These are phyloP conservation scores for Dioszegia crocea DNA, from an alignment of 768 basidiomycete genomes.

Conservation along the genomic window DNA sequence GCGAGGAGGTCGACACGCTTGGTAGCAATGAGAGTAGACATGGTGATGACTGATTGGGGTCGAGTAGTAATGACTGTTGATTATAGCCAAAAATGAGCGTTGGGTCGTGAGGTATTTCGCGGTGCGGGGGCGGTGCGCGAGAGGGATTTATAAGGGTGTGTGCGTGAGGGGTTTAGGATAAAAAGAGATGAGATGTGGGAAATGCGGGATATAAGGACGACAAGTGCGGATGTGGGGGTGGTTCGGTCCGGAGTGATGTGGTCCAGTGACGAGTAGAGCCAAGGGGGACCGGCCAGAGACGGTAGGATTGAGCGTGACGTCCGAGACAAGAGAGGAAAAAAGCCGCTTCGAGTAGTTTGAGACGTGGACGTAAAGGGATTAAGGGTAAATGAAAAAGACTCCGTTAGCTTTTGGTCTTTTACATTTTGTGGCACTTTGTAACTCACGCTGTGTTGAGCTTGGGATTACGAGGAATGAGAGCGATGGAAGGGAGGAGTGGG, in stretches of 20 bases:
- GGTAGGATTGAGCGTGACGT: no score
- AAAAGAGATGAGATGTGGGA: not conserved
- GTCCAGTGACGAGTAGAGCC: not conserved
- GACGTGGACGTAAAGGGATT: not conserved
- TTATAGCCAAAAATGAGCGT: not conserved
- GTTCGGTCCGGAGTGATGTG: no score
- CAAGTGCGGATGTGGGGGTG: not conserved
- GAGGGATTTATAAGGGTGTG: not conserved
- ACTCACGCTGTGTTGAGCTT: not conserved
- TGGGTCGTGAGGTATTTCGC: not conserved
- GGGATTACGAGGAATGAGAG: not conserved
- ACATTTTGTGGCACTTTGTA: not conserved
- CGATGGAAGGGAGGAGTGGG: not conserved
- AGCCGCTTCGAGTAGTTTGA: not conserved
- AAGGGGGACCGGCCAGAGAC: not conserved
- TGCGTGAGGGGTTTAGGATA: not conserved
- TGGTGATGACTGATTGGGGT: slow-evolving; percentile 7
- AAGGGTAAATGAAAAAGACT: not conserved
- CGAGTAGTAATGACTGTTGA: slow-evolving; percentile 1
- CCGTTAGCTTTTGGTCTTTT: not conserved
- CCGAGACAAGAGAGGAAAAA: not conserved
- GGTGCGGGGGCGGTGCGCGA: not conserved
- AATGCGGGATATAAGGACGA: not conserved
- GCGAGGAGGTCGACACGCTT: slow-evolving; percentile 68
- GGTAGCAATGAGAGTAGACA: slow-evolving; percentile 47